Evolutionary conservation across 164 flowering plant genomes (phyloP), one percentile per base, ranked within the genome.

Genomic region (Annona cherimola): DNA sequence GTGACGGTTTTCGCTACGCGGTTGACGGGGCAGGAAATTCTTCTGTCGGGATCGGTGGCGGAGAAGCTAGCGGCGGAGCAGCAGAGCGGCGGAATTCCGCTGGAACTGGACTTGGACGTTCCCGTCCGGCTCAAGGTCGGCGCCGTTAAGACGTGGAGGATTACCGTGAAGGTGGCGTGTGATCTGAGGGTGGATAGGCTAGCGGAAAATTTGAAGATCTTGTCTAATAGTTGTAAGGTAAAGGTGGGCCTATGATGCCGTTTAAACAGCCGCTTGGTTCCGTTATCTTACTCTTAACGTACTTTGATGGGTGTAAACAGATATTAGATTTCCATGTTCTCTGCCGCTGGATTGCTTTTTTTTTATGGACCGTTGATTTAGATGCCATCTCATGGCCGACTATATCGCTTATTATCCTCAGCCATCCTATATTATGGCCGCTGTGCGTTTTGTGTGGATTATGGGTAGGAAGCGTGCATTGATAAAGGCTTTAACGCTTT

Each of bases 61-160:
- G 63, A 26, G 46, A 65, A 55, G 66, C 19, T 93, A 50, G 62
- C 44, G n/a, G 79, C 69, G 0, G 77, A 69, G 46, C 78, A 79
- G 77, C 75, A 12, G 9, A 18, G 7, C 2, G 80, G 87, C 55
- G 67, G 68, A 69, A 84, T 93, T 70, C 89, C 93, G 80, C 79
- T 95, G n/a, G 67, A 11, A 62, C 4, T 95, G 79, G 74, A 69
- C 57, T 0, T 89, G 19, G 81, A 73, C 45, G 86, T 78, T 4
- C 98, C 99, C 19, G 90, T 93, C 11, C 86, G 74, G 81, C 50
- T 96, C 2, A 86, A 87, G 77, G 77, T 89, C 0, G 95, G 97
- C 3, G 60, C 86, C 72, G 75, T 93, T 40, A 89, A 86, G 84
- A 84, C 90, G 35, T 93, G 97, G 97, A 81, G 69, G 78, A 71